Conservation (phyloP, 2,329 filamentous ascomycete species). For the Apiospora kogelbergensis region DNA sequence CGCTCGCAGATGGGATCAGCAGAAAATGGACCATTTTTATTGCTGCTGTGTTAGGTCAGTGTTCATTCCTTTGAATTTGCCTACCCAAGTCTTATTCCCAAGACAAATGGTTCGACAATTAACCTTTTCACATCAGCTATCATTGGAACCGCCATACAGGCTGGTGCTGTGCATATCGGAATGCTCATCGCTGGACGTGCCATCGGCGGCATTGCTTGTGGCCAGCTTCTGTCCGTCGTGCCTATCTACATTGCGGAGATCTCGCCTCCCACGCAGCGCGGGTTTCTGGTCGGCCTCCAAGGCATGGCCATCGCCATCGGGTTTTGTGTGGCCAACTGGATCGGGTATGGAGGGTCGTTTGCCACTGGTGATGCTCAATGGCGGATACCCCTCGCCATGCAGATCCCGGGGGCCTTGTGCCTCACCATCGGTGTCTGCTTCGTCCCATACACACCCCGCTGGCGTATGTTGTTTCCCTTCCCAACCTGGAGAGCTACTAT, state of each 20-base stretch:
- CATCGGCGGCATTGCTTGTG: conserved; percentile 21
- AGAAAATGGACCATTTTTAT: conserved; percentile 34
- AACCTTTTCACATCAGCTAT: conserved; percentile 4
- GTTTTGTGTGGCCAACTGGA: conserved; percentile 19
- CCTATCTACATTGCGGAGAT: conserved; percentile 30
- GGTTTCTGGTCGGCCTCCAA: conserved; percentile 24
- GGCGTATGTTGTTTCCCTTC: background rate
- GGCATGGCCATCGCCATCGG: conserved; percentile 26
- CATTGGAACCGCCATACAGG: conserved; percentile 22
- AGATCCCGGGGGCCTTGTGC: conserved; percentile 21
- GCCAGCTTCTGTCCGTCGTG: conserved; percentile 21
- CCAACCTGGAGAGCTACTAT: background rate
- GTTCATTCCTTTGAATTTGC: background rate
- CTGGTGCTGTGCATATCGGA: conserved; percentile 23
- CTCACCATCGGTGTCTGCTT: conserved; percentile 11
- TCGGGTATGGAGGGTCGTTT: conserved; percentile 22
- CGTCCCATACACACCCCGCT: background rate
- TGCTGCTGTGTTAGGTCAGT: conserved; percentile 22
- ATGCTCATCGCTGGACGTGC: conserved; percentile 30
- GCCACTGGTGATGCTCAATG: conserved; percentile 22
- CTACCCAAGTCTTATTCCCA: too few species aligned
- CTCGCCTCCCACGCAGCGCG: conserved; percentile 23
- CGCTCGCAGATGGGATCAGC: conserved; percentile 33
- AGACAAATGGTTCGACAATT: background rate
- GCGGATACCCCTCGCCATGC: conserved; percentile 26